A percentile compares a stretch with the other conserved stretches of the same genome.
Conservation (phyloP, 129 eudicot genomes). For the Lactuca saligna region DNA sequence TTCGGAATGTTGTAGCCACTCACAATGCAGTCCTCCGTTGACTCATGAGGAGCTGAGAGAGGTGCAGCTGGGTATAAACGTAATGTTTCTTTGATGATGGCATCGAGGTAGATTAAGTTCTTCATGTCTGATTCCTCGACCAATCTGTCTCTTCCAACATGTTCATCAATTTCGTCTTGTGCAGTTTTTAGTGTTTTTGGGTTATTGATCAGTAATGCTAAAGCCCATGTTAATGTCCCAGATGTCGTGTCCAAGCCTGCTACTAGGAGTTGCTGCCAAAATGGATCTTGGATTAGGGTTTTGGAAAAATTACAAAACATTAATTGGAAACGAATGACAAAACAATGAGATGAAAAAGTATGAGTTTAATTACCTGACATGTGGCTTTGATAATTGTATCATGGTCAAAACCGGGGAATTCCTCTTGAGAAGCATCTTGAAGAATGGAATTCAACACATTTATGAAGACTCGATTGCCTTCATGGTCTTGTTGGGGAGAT, state of each 20-base stretch:
- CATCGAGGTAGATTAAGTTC: background rate
- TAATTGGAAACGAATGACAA: no score
- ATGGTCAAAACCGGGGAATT: background rate
- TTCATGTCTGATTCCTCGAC: background rate
- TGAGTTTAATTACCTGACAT: constrained; percentile 6
- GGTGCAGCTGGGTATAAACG: background rate
- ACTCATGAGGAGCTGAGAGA: background rate
- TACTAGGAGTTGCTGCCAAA: background rate
- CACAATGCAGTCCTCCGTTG: background rate
- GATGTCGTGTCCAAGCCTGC: background rate
- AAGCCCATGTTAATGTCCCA: background rate
- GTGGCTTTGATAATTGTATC: constrained; percentile 21
- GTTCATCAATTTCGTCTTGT: background rate
- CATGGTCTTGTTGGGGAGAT: background rate
- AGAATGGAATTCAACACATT: constrained; percentile 7
- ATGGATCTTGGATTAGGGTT: background rate
- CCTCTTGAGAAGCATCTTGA: constrained; percentile 1
- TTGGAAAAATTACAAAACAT: no score
- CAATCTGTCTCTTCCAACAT: background rate
- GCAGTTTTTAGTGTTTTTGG: background rate
- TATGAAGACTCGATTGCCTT: constrained; percentile 17
- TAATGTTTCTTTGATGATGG: background rate
- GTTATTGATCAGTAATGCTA: background rate
- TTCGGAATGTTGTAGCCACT: background rate
- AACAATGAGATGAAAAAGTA: background rate